Percentiles rank a stretch among this genome's conserved stretches.
Evolutionary conservation across 345 rosid species (phyloP).

Genomic region (Pseudoturritis turrita): DNA sequence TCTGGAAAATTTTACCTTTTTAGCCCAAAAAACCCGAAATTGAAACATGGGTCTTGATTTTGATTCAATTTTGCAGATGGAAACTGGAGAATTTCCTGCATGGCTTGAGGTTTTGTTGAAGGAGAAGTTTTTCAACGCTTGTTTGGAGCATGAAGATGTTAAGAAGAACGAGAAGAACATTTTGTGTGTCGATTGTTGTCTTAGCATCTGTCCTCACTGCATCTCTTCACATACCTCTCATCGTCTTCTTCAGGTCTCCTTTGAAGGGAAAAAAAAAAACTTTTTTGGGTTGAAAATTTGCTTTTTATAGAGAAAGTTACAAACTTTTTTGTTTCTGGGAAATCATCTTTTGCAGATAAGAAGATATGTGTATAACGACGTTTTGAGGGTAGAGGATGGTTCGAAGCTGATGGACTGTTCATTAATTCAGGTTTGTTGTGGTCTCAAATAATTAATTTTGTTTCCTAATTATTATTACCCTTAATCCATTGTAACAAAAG

Average conservation of each 20-base stretch:
- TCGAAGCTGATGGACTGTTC: slow-evolving; percentile 69
- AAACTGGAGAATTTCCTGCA: slow-evolving; percentile 23
- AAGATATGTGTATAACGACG: slow-evolving; percentile 85
- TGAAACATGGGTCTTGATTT: slow-evolving; percentile 9
- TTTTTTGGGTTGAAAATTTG: neutral
- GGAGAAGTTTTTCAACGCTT: slow-evolving; percentile 84
- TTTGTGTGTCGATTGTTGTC: slow-evolving; percentile 73
- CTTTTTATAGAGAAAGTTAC: neutral
- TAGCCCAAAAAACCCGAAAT: neutral
- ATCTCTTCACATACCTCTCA: slow-evolving; percentile 60
- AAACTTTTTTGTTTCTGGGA: neutral
- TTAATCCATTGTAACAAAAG: neutral
- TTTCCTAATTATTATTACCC: neutral
- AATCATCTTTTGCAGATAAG: slow-evolving; percentile 50
- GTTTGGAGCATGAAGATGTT: slow-evolving; percentile 51
- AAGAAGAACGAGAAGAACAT: slow-evolving; percentile 87
- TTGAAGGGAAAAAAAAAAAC: neutral
- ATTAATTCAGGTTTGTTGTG: slow-evolving; percentile 53
- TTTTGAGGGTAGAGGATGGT: slow-evolving; percentile 63
- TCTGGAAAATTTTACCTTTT: neutral
- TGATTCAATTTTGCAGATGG: slow-evolving; percentile 8
- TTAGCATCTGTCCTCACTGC: slow-evolving; percentile 82
- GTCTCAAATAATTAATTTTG: neutral
- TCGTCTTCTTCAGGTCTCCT: slow-evolving; percentile 64
- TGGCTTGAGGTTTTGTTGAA: slow-evolving; percentile 52